phyloP scores from a whole-genome alignment of 495 filamentous ascomycete species.

The Parachaetomium inaequale region DNA sequence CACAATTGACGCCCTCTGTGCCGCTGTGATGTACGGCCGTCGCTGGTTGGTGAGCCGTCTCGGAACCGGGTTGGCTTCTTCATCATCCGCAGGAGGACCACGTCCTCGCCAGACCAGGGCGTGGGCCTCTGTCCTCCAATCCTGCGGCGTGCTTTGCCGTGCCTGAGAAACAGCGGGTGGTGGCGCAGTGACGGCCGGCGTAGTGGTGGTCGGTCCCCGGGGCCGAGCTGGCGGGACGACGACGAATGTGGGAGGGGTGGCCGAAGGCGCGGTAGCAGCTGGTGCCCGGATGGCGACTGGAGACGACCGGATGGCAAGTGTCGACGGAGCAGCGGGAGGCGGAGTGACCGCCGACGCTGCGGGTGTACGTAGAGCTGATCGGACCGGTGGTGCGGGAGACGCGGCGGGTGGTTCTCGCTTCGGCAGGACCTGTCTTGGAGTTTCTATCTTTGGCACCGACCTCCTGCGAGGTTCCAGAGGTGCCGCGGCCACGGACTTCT shows the following conservation, averaged over 20 bases:
- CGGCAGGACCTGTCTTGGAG: neutral
- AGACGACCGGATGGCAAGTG: neutral
- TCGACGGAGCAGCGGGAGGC: neutral
- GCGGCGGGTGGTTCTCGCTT: too few species aligned
- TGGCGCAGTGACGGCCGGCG: neutral
- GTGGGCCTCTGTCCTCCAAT: constrained; percentile 22
- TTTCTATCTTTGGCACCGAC: neutral
- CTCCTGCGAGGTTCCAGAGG: neutral
- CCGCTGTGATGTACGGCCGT: constrained; percentile 35
- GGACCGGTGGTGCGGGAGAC: too few species aligned
- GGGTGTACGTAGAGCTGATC: too few species aligned
- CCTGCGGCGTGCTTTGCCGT: constrained; percentile 9
- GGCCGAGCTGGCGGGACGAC: too few species aligned
- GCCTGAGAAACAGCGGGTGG: too few species aligned
- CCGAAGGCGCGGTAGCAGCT: neutral
- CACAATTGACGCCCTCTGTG: constrained; percentile 25
- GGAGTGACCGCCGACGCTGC: too few species aligned
- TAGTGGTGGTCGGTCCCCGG: too few species aligned
- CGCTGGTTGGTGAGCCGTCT: constrained; percentile 14
- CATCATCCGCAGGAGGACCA: neutral
- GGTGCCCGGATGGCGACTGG: neutral
- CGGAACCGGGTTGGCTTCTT: neutral
- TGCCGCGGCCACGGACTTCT: neutral
- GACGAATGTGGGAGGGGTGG: too few species aligned
- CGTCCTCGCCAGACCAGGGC: constrained; percentile 11